Conservation (phyloP, 1,284 basidiomycete species). For the Cutaneotrichosporon cutaneum region DNA sequence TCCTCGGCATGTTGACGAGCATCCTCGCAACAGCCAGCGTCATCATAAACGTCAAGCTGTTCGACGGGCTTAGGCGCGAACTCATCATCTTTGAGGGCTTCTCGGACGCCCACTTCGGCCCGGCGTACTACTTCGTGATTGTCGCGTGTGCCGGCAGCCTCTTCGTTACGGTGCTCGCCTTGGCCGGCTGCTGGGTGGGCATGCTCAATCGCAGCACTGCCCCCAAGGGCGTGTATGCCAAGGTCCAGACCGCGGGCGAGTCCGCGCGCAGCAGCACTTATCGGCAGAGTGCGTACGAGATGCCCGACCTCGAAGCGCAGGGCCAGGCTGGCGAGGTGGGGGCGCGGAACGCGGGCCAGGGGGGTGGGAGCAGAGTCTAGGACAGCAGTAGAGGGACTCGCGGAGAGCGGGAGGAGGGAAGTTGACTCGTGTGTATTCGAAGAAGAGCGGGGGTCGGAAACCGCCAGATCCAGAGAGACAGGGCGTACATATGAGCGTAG, state of each 20-base stretch:
- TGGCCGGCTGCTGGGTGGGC: background rate
- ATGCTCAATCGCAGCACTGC: background rate
- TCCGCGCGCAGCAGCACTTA: background rate
- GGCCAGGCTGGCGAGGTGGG: background rate
- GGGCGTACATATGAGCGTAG: no score
- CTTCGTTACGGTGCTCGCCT: background rate
- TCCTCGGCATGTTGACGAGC: background rate
- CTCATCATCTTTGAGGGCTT: background rate
- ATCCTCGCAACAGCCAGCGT: background rate
- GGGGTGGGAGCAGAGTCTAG: background rate
- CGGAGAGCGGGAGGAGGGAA: no score
- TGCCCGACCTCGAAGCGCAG: background rate
- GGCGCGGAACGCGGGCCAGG: background rate
- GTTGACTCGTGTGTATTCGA: no score
- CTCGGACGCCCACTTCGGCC: background rate
- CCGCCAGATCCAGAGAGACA: no score
- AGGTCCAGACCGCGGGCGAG: background rate
- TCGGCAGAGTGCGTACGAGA: background rate
- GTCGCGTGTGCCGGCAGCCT: background rate
- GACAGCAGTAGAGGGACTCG: no score
- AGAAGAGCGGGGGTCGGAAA: no score
- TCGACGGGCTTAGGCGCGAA: background rate
- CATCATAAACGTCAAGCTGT: background rate
- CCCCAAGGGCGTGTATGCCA: no score
- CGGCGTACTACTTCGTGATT: background rate